Percentiles rank a stretch among this genome's conserved stretches.
phyloP scores from a whole-genome alignment of 495 filamentous ascomycete genomes.

The Lichenothelia convexa region DNA sequence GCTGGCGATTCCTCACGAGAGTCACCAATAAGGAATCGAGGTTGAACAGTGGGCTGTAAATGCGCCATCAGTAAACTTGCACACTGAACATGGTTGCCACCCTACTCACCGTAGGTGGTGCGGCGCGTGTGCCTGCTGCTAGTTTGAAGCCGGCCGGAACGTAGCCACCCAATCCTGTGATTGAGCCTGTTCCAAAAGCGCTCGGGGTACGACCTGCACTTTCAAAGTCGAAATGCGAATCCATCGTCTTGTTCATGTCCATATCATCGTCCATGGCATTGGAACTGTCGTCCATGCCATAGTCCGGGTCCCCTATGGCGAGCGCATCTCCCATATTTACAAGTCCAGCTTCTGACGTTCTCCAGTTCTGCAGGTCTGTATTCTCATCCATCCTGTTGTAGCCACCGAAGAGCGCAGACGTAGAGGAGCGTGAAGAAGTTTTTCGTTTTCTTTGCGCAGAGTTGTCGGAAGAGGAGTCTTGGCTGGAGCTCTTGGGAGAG shows the following conservation, averaged over 20 bases:
- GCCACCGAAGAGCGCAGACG: conserved; percentile 11
- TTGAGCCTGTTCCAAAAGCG: conserved; percentile 17
- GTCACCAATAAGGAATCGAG: background rate
- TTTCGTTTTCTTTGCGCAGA: conserved; percentile 27
- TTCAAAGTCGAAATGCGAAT: conserved; percentile 50
- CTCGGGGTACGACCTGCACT: conserved; percentile 50
- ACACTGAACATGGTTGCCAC: background rate
- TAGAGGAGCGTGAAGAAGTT: conserved; percentile 27
- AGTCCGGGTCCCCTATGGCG: too few species aligned
- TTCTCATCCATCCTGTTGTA: conserved; percentile 8
- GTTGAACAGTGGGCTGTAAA: background rate
- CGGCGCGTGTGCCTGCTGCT: background rate
- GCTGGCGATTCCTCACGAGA: conserved; percentile 3
- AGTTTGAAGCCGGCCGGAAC: background rate
- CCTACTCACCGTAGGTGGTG: background rate
- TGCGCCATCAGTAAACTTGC: background rate
- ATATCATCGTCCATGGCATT: conserved; percentile 20
- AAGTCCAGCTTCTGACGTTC: too few species aligned
- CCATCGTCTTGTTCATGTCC: conserved; percentile 42
- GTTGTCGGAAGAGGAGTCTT: conserved; percentile 29
- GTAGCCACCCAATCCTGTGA: background rate
- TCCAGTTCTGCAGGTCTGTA: background rate
- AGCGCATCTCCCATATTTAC: too few species aligned
- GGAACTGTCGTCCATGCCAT: background rate
- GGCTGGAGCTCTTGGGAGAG: conserved; percentile 27